Base-by-base conservation (phyloP, 2,329 filamentous ascomycete genomes). In the Chrysoporthe cubensis region DNA sequence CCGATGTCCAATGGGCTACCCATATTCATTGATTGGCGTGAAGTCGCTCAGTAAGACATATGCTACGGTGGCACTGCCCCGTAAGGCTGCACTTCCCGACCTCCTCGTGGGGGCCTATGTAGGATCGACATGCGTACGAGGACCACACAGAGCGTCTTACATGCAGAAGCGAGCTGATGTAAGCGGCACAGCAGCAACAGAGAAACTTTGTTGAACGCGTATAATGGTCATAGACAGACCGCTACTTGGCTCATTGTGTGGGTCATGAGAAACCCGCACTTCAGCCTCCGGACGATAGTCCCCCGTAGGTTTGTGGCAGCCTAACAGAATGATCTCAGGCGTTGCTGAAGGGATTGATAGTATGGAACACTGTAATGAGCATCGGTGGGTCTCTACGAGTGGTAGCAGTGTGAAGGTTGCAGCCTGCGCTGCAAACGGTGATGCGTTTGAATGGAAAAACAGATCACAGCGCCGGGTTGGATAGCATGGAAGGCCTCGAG, bases 151-250 rank as follows among this genome's bases (percentile, higher is more conserved):
- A 8, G 40, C 61, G 61, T 67, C 65, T 69, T 61, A 69, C 65
- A n/a, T 67, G 44, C 61, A 59, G 46, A 37, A 16, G 26, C 34
- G 56, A 43, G 65, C 67, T 69, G 67, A 69, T 67, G 67, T 69
- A 67, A 69, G 67, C 67, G 57, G 44, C 61, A 64, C 50, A n/a
- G 18, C n/a, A 42, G 32, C 18, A 4, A n/a, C 14, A 52, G 42
- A 16, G 32, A 58, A 42, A 21, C 14, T n/a, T 42, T 26, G 8
- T 34, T 3, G 4, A 18, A 37, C 26, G 26, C 26, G 26, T 26
- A 26, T 26, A 16, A 16, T 16, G 61, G 59, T 68, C 64, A 63
- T 62, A 68, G 54, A 56, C 64, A 63, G 64, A 66, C 64, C 66
- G 66, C 66, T 66, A 58, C 13, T 68, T 66, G 44, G 64, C 44